Evolutionary conservation across 768 basidiomycete genomes (phyloP).

Genomic region (Lentinula edodes): DNA sequence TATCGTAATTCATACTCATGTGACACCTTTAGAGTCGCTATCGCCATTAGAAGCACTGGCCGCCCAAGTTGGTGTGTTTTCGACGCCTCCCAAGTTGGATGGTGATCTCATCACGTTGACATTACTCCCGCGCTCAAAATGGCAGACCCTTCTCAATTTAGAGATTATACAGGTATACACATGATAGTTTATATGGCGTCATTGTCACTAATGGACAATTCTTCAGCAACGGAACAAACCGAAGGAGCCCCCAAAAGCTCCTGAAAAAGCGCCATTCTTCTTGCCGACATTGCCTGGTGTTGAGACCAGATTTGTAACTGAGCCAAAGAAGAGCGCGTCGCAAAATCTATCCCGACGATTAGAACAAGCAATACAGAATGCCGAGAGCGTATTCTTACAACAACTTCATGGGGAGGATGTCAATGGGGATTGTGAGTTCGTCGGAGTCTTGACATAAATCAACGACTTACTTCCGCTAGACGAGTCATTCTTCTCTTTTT

Average conservation of each 20-base stretch:
- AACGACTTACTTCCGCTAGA: constrained; percentile 35
- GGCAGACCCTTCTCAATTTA: constrained; percentile 96
- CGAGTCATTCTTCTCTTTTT: constrained; percentile 76
- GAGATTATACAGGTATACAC: constrained; percentile 80
- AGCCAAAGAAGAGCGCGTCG: constrained; percentile 32
- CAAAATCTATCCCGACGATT: constrained; percentile 45
- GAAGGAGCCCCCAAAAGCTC: constrained; percentile 90
- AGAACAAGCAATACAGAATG: constrained; percentile 41
- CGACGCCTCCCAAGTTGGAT: constrained; percentile 83
- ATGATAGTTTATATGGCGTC: neutral
- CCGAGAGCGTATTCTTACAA: constrained; percentile 68
- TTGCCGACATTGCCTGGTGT: constrained; percentile 88
- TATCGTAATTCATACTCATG: neutral
- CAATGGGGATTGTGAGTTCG: constrained; percentile 63
- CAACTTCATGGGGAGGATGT: constrained; percentile 51
- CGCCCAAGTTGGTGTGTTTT: constrained; percentile 62
- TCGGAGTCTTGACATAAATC: neutral
- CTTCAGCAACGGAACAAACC: constrained; percentile 91
- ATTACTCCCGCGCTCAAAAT: constrained; percentile 83
- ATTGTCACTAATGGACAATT: neutral
- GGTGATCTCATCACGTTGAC: constrained; percentile 93
- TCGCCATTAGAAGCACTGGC: constrained; percentile 59
- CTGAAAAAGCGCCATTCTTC: constrained; percentile 96
- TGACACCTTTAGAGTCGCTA: constrained; percentile 64
- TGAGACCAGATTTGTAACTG: constrained; percentile 72